Base-by-base conservation (phyloP, 2,329 filamentous ascomycete species). In the Colletotrichum liriopes region DNA sequence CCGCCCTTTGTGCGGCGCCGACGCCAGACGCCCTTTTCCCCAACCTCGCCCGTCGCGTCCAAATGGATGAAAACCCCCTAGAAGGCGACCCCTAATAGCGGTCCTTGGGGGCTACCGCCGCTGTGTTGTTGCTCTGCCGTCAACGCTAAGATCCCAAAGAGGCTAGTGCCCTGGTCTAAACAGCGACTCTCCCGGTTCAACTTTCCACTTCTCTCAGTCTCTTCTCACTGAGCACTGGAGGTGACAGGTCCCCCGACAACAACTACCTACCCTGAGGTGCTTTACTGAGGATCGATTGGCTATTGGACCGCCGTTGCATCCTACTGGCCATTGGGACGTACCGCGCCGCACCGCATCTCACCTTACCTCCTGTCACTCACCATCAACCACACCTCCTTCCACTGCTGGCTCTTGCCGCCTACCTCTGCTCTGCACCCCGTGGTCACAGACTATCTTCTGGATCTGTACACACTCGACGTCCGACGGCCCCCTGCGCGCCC, bases 71-170 rank as follows among this genome's bases (percentile, higher is more conserved):
- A 29, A 16, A 16, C 29, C 35, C 32, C 47, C 61, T 43, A 16
- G 37, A 39, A 64, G 61, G 54, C 20, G 32, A 45, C 49, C 61
- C 37, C 37, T 45, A 49, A 64, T 49, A 45, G 49, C 49, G 61
- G 49, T 49, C 61, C 9, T 23, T 11, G 52, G 26, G 60, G 61
- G 16, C 61, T 39, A 51, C 20, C 29, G 39, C 52, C 32, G 45
- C 43, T 47, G 37, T 63, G 58, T 63, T 68, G 51, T 72, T 72
- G 69, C 65, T 72, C 58, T 72, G 69, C 65, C 69, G 65, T 63
- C 65, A 23, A 72, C 65, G 52, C 65, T 58, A 68, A 39, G 35
- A n/a, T 35, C 65, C 43, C 14, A 52, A 52, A 23, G 18, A 54
- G 65, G 37, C n/a, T 63, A 72, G 59, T 37, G 69, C 8, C 43